Base-by-base conservation (phyloP, 306 rosid genomes). In the Canavalia gladiata region DNA sequence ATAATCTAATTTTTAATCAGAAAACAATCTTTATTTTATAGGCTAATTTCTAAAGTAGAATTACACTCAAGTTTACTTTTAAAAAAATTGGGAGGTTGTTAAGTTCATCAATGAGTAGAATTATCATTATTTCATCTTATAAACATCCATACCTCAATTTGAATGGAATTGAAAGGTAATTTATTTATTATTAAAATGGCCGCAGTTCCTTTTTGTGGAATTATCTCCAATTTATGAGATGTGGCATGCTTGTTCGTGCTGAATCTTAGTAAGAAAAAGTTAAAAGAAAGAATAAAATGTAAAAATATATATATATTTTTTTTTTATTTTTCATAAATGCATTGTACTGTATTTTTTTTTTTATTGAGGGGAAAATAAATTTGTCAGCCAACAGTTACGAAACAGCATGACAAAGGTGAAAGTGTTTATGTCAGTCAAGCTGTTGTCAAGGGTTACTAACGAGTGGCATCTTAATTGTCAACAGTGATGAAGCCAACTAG, bases 51-150 rank as follows among this genome's bases (percentile, higher is more conserved):
- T 18, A 18, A 18, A 18, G 25, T 18, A 18, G 25, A 18, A 18
- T 18, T 18, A 18, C 25, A 18, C 25, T 18, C 25, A 18, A 18
- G 25, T 18, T 18, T 18, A 18, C 25, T 18, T 18, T 18, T 18
- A 18, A 18, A 18, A 18, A 18, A 18, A 18, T 18, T 18, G 25
- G 25, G 25, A 18, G 25, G 25, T 67, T 67, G 35, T 11, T 45
- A 65, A 13, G 3, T 41, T 6, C 33, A n/a, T 3, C n/a, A 41
- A 65, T 59, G 4, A 13, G 2, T 43, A 30, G 0, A 42, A 54
- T 54, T 78, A 46, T 58, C 82, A 56, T 56, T 29, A 0, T 43
- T 68, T 57, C 9, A 35, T 56, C 58, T 68, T 7, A n/a, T 35
- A 52, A 30, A 12, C 10, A 49, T 31, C 31, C 30, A 4, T 11